These are phyloP conservation scores for Geranium incanum DNA, from an alignment of 441 rosid species.

Conservation along the genomic window DNA sequence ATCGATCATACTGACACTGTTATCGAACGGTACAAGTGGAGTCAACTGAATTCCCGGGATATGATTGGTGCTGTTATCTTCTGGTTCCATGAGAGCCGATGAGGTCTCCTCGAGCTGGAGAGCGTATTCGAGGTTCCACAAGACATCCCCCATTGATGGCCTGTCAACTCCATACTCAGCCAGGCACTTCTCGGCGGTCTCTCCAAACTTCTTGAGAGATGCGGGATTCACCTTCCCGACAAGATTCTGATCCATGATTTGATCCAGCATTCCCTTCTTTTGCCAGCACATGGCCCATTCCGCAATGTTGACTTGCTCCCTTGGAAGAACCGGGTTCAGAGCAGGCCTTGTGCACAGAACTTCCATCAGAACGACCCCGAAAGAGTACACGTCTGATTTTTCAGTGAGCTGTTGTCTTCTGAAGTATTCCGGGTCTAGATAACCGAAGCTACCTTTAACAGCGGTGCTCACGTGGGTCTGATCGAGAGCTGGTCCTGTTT, in stretches of 20 bases:
- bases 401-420: conserved; percentile 90
- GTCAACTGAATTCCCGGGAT: conserved; percentile 74
- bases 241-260: conserved; percentile 81
- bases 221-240: conserved; percentile 76
- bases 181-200: conserved; percentile 93
- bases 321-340: conserved; percentile 82
- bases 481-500: conserved; percentile 82
- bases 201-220: conserved; percentile 85
- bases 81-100: conserved; percentile 77
- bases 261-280: conserved; percentile 86
- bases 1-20: conserved; percentile 67
- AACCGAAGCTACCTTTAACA: conserved; percentile 95
- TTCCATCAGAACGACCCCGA: conserved; percentile 94
- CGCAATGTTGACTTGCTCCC: conserved; percentile 93
- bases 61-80: conserved; percentile 95
- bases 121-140: conserved; percentile 94
- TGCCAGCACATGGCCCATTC: conserved; percentile 99
- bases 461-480: conserved; percentile 98
- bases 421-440: conserved; percentile 93
- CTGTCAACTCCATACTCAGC: conserved; percentile 87
- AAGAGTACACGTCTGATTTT: conserved; percentile 90
- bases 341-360: conserved; percentile 94
- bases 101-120: conserved; percentile 91
- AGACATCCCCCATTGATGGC: conserved; percentile 94
- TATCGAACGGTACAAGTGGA: conserved; percentile 76